phyloP scores from a whole-genome alignment of 257 asterid genomes.

The Gynochthodes officinalis region DNA sequence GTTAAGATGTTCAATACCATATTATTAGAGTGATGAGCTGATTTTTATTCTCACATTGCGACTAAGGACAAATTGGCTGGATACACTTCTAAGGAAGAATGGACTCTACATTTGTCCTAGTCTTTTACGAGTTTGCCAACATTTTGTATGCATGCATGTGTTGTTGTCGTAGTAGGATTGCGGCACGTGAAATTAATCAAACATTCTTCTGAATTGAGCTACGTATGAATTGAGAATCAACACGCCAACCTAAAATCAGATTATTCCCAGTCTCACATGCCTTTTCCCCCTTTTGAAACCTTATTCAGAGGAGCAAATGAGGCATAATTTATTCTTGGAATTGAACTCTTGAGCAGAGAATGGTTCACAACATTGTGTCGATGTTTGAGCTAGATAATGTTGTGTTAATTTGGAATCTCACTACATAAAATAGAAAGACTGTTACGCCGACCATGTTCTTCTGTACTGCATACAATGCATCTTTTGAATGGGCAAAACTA shows the following conservation, averaged over 20 bases:
- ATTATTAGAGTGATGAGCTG: too few species aligned
- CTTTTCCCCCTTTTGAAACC: not conserved
- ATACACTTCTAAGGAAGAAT: not conserved
- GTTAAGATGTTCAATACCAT: too few species aligned
- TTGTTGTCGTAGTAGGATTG: not conserved
- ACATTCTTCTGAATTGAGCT: not conserved
- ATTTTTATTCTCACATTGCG: too few species aligned
- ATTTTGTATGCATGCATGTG: not conserved
- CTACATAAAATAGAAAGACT: not conserved
- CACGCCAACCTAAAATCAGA: too few species aligned
- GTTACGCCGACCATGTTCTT: slow-evolving; percentile 3
- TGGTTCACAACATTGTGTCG: not conserved
- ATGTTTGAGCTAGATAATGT: not conserved
- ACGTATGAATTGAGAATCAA: not conserved
- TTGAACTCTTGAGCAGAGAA: not conserved
- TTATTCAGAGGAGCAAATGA: not conserved
- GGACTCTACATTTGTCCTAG: not conserved
- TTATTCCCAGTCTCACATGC: slow-evolving; percentile 11
- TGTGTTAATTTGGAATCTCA: not conserved
- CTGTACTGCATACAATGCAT: not conserved
- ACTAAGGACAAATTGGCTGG: too few species aligned
- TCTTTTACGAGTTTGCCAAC: not conserved
- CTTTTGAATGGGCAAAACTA: not conserved
- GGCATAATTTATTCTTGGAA: not conserved
- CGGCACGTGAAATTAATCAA: slow-evolving; percentile 20